These are phyloP conservation scores for Coprinopsis strossmayeri DNA, from an alignment of 768 basidiomycete species.

Conservation along the genomic window DNA sequence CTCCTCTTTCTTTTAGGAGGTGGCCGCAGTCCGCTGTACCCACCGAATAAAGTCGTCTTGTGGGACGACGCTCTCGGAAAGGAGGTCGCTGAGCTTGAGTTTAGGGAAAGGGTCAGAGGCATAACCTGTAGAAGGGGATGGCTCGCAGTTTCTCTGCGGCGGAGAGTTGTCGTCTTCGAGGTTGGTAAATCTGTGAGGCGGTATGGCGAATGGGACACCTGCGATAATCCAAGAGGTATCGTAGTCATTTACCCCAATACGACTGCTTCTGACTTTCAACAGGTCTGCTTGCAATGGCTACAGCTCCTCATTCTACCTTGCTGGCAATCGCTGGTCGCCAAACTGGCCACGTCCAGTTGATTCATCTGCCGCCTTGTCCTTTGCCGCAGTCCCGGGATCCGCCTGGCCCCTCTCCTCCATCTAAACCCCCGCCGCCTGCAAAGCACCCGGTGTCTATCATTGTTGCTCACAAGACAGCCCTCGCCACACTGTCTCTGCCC, in stretches of 20 bases:
- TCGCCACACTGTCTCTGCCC: constrained; percentile 73
- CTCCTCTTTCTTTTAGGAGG: constrained; percentile 84
- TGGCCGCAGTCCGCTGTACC: constrained; percentile 81
- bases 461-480: constrained; percentile 72
- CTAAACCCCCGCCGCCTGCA: constrained; percentile 49
- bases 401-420: constrained; percentile 43
- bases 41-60: constrained; percentile 86
- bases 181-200: constrained; percentile 53
- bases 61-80: constrained; percentile 78
- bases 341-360: constrained; percentile 80
- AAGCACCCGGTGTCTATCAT: constrained; percentile 77
- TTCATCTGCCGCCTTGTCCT: constrained; percentile 78
- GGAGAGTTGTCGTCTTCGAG: constrained; percentile 75
- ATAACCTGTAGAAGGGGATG: constrained; percentile 76
- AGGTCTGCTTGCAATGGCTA: constrained; percentile 79
- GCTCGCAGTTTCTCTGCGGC: constrained; percentile 75
- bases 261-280: constrained; percentile 4
- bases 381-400: constrained; percentile 52
- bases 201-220: constrained; percentile 79
- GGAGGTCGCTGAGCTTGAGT: constrained; percentile 86
- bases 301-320: constrained; percentile 70
- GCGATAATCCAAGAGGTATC: constrained; percentile 79
- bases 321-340: constrained; percentile 82
- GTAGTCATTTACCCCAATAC: constrained; percentile 18
- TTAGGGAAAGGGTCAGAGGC: constrained; percentile 77